phyloP scores from a whole-genome alignment of 2,329 filamentous ascomycete genomes.

The Colletotrichum sp. region DNA sequence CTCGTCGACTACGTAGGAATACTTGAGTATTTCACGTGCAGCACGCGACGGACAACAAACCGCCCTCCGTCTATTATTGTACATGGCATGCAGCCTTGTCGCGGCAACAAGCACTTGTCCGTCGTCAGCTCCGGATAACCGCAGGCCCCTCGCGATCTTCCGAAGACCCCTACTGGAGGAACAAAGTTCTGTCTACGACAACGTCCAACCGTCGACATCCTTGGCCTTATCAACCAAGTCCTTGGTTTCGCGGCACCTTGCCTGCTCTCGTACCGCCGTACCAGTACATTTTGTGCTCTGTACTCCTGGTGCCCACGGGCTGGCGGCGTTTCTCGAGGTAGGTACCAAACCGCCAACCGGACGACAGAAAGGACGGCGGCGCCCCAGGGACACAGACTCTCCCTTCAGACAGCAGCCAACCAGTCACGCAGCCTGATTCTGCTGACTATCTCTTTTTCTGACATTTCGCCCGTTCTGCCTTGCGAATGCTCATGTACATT shows the following conservation, averaged over 20 bases:
- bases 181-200: not conserved
- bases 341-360: not conserved
- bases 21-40: not conserved
- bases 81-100: constrained; percentile 14
- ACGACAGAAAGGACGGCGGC: not conserved
- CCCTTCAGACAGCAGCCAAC: not conserved
- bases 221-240: constrained; percentile 18
- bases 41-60: not conserved
- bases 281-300: not conserved
- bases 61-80: not conserved
- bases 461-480: not conserved
- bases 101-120: constrained; percentile 2
- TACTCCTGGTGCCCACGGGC: not conserved
- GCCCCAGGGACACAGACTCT: not conserved
- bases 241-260: constrained; percentile 4
- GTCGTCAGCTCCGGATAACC: constrained; percentile 9
- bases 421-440: constrained; percentile 2
- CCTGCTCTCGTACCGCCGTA: not conserved
- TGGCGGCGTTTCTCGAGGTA: not conserved
- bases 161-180: constrained; percentile 13
- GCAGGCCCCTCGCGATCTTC: constrained; percentile 5
- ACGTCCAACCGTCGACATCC: not conserved
- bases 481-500: not conserved
- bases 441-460: not conserved
- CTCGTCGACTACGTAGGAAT: not conserved